phyloP scores from a whole-genome alignment of 176 grass and related monocot genomes.

The Musa acuminata region DNA sequence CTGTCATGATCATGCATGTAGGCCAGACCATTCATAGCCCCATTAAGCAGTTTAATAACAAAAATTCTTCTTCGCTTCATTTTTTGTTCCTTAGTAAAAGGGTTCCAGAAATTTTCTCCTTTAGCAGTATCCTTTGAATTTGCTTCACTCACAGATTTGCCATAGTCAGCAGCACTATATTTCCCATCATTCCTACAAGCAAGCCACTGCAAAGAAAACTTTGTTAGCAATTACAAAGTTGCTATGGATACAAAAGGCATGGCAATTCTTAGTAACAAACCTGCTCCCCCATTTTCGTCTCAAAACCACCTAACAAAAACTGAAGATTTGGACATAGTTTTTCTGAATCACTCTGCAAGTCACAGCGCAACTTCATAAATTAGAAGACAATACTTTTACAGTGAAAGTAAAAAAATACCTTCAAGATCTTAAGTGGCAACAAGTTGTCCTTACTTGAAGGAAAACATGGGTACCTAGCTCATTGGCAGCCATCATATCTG shows the following conservation, averaged over 20 bases:
- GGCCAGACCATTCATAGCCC: constrained; percentile 67
- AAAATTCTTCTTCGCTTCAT: constrained; percentile 66
- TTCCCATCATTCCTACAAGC: constrained; percentile 71
- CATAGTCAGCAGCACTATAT: constrained; percentile 85
- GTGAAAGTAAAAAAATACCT: not conserved
- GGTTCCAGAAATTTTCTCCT: constrained; percentile 41
- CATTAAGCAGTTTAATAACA: constrained; percentile 79
- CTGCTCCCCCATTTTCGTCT: constrained; percentile 91
- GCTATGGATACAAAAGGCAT: constrained; percentile 4
- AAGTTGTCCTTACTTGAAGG: constrained; percentile 59
- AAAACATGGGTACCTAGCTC: constrained; percentile 63
- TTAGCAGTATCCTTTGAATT: constrained; percentile 34
- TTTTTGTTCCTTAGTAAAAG: constrained; percentile 47
- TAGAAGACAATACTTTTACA: not conserved
- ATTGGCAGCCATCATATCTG: constrained; percentile 87
- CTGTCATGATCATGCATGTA: constrained; percentile 77
- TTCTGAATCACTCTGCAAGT: constrained; percentile 38
- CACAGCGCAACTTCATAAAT: constrained; percentile 4
- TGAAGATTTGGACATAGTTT: constrained; percentile 70
- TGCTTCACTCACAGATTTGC: constrained; percentile 50
- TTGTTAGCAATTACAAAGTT: constrained; percentile 15
- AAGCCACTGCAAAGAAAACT: constrained; percentile 54
- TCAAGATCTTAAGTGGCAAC: not conserved
- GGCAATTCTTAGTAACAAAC: constrained; percentile 21
- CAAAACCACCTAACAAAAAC: constrained; percentile 81